phyloP scores from a whole-genome alignment of 441 rosid genomes.

The Sinapis alba region DNA sequence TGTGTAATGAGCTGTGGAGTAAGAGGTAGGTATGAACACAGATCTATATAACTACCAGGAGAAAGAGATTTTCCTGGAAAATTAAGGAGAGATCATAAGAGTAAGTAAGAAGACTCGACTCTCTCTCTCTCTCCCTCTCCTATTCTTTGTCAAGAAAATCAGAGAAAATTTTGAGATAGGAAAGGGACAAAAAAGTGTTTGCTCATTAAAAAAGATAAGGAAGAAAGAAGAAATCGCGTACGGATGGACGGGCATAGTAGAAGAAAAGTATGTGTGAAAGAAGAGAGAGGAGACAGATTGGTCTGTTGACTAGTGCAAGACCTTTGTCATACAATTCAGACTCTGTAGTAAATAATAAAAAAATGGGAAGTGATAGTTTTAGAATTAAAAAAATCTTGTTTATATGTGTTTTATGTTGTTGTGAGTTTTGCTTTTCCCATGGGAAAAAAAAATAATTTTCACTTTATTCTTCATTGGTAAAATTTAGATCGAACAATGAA shows the following conservation, averaged over 20 bases:
- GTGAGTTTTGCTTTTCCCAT: neutral
- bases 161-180: conserved; percentile 3
- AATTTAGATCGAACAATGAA: neutral
- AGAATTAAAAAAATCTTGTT: too few relatives aligned
- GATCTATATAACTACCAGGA: neutral
- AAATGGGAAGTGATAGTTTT: neutral
- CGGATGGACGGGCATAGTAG: neutral
- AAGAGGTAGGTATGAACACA: neutral
- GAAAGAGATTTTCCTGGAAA: neutral
- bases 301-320: conserved; percentile 1
- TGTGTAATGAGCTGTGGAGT: neutral
- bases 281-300: neutral
- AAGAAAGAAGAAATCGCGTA: conserved; percentile 22
- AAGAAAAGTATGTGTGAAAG: conserved; percentile 29
- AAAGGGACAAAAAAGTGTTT: neutral
- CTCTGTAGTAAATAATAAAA: neutral
- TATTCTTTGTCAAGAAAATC: neutral
- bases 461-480: neutral
- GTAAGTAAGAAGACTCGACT: neutral
- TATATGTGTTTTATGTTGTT: too few relatives aligned
- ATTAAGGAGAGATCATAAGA: neutral
- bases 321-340: conserved; percentile 6
- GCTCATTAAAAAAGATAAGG: neutral
- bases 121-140: neutral
- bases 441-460: neutral